Evolutionary conservation across 2,329 filamentous ascomycete species (phyloP).

Genomic region (Neospermospora avenae): DNA sequence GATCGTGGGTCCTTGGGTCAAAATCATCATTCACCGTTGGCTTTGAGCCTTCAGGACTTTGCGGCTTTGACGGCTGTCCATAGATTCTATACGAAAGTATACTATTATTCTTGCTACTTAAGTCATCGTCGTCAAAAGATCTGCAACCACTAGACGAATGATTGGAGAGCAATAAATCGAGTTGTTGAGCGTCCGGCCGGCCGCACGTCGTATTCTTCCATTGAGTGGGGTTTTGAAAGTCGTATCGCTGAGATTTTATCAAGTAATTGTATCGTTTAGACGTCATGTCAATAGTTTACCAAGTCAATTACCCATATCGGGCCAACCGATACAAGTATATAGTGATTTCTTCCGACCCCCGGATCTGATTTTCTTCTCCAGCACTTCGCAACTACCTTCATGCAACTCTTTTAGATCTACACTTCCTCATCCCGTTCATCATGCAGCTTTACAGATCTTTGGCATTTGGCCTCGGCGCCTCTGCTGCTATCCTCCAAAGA

Average conservation of each 20-base stretch:
- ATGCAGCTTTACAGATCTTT: conserved; percentile 40
- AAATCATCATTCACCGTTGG: neutral
- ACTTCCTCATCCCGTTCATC: conserved; percentile 16
- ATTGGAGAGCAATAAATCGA: neutral
- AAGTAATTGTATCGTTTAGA: neutral
- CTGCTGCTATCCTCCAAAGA: conserved; percentile 39
- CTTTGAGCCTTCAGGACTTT: neutral
- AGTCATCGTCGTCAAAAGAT: neutral
- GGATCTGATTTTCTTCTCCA: neutral
- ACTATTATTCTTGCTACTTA: neutral
- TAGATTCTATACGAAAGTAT: too few relatives aligned
- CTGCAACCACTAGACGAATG: neutral
- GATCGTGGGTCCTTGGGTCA: neutral
- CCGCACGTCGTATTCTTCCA: neutral
- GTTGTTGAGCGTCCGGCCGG: neutral
- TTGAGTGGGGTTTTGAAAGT: neutral
- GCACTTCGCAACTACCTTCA: too few relatives aligned
- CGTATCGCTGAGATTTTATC: neutral
- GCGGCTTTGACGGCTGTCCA: neutral
- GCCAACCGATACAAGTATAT: neutral
- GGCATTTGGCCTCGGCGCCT: conserved; percentile 36
- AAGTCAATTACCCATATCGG: neutral
- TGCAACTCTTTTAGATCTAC: too few relatives aligned
- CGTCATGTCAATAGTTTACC: neutral
- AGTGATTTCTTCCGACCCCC: neutral